Conservation (phyloP, 345 rosid species). For the Acer yangbiense region DNA sequence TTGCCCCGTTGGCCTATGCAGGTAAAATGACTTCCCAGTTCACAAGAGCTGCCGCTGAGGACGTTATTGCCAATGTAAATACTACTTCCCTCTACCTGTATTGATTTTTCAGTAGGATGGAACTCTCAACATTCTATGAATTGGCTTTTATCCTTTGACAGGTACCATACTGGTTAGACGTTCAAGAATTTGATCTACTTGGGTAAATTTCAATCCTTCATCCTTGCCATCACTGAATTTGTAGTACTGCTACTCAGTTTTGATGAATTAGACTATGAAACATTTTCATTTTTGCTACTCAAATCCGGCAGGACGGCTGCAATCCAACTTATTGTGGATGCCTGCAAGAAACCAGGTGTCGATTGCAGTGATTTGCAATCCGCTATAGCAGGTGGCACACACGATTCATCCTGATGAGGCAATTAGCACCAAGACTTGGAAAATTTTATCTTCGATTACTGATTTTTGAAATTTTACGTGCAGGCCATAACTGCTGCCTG, state of each 20-base stretch:
- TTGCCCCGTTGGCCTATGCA: conserved; percentile 45
- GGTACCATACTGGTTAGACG: conserved; percentile 35
- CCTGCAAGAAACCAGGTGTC: conserved; percentile 36
- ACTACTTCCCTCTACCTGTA: neutral
- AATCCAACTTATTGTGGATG: conserved; percentile 23
- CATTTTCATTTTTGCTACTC: neutral
- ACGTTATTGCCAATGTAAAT: conserved; percentile 17
- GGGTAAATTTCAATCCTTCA: conserved; percentile 31
- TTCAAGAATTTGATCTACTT: conserved; percentile 33
- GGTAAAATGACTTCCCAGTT: conserved; percentile 42
- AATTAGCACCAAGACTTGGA: no score
- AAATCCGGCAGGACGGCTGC: conserved; percentile 33
- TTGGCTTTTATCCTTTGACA: neutral
- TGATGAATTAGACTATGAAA: neutral
- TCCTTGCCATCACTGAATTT: neutral
- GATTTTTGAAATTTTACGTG: neutral
- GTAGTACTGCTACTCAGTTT: neutral
- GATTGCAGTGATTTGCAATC: conserved; percentile 46
- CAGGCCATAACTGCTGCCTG: conserved; percentile 63
- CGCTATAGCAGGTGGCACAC: conserved; percentile 39
- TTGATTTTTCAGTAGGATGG: neutral
- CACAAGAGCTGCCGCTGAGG: conserved; percentile 33
- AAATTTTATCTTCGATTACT: neutral
- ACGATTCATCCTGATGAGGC: neutral
- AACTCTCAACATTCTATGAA: conserved; percentile 14